Percentiles rank a stretch among this genome's conserved stretches.
Evolutionary conservation across 305 asterid species (phyloP).

Genomic region (Fraxinus platypoda): DNA sequence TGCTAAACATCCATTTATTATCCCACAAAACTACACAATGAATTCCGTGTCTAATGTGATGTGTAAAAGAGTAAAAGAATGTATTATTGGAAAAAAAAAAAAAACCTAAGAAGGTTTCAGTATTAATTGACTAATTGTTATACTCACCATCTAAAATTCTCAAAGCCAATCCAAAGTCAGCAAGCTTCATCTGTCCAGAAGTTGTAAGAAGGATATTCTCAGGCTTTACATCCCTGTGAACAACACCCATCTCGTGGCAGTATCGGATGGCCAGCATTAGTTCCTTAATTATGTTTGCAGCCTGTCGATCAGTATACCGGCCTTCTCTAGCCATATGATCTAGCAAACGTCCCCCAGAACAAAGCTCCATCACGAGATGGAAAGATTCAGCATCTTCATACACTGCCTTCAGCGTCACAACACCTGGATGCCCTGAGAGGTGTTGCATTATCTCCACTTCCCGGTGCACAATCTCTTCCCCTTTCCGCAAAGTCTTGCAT

Average conservation of each 20-base stretch:
- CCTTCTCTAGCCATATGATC: conserved; percentile 81
- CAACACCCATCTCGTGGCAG: conserved; percentile 95
- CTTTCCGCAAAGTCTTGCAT: conserved; percentile 69
- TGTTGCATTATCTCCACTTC: conserved; percentile 97
- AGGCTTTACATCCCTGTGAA: conserved; percentile 82
- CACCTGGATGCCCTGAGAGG: conserved; percentile 80
- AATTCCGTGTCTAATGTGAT: not conserved
- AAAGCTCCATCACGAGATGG: conserved; percentile 83
- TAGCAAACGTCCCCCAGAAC: conserved; percentile 74
- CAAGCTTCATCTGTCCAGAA: conserved; percentile 77
- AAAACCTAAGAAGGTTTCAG: not conserved
- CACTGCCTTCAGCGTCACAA: conserved; percentile 75
- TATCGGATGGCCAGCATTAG: conserved; percentile 72
- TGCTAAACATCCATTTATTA: not conserved
- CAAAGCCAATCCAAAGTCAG: conserved; percentile 76
- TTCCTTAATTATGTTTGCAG: conserved; percentile 73
- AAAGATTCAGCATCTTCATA: conserved; percentile 75
- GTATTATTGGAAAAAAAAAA: not conserved
- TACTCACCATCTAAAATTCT: conserved; percentile 67
- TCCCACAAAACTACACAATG: not conserved
- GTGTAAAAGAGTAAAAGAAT: not conserved
- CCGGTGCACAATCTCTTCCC: conserved; percentile 83
- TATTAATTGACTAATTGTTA: not conserved
- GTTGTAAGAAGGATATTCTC: conserved; percentile 73
- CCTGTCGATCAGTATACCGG: conserved; percentile 55